phyloP scores from a whole-genome alignment of 129 eudicot species.

The Heracleum sosnowskyi region DNA sequence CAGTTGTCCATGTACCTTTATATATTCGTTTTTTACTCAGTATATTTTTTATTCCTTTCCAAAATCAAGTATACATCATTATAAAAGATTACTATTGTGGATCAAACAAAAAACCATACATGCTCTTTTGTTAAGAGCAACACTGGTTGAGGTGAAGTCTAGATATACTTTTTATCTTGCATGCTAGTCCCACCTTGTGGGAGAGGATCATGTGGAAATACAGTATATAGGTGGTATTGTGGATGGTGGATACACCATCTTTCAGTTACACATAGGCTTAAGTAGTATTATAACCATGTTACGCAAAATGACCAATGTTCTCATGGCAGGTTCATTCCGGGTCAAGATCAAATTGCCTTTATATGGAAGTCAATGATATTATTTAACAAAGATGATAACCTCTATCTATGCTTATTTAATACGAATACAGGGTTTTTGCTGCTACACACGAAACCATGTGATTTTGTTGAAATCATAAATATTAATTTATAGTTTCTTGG shows the following conservation, averaged over 20 bases:
- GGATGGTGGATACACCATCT: not conserved
- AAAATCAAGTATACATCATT: not conserved
- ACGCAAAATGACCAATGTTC: not conserved
- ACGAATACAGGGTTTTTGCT: not conserved
- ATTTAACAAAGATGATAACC: not conserved
- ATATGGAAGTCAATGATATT: not conserved
- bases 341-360: not conserved
- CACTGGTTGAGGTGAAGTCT: not conserved
- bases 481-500: not conserved
- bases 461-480: not conserved
- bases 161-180: not conserved
- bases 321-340: not conserved
- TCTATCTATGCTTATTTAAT: not conserved
- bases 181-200: constrained; percentile 3
- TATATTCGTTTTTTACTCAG: not conserved
- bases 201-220: constrained; percentile 5
- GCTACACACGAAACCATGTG: not conserved
- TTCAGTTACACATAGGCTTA: not conserved
- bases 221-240: not conserved
- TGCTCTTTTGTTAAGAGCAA: not conserved
- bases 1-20: not conserved
- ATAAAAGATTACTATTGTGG: not conserved
- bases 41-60: not conserved
- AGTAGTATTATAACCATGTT: not conserved
- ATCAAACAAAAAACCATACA: not conserved